Evolutionary conservation across 2,329 filamentous ascomycete genomes (phyloP).

Genomic region (Stagonosporopsis chrysanthemi): DNA sequence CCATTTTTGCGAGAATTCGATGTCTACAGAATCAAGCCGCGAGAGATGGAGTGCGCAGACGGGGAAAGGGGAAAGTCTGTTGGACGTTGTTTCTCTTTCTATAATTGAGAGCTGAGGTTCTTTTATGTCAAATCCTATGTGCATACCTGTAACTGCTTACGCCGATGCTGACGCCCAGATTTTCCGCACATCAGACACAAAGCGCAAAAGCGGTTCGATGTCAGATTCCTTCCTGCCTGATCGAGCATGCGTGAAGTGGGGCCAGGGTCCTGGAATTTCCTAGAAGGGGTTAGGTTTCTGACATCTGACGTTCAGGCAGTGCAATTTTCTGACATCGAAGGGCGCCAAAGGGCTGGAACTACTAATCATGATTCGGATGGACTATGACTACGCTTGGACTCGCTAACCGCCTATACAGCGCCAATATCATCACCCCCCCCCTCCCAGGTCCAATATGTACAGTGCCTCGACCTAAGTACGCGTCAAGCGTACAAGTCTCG

Average conservation of each 20-base stretch:
- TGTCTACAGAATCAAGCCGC: too few relatives aligned
- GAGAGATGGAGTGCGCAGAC: too few relatives aligned
- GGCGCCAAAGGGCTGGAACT: constrained; percentile 1
- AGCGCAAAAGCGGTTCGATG: neutral
- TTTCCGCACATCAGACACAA: neutral
- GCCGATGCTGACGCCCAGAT: constrained; percentile 1
- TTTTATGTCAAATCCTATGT: neutral
- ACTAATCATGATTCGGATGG: constrained; percentile 3
- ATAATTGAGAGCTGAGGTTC: neutral
- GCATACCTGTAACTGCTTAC: neutral
- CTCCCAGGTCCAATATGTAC: constrained; percentile 7
- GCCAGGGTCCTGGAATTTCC: neutral
- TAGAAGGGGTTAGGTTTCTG: neutral
- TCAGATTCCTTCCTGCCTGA: neutral
- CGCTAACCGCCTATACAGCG: neutral
- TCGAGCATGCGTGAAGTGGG: neutral
- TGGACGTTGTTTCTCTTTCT: neutral
- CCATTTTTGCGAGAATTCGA: neutral
- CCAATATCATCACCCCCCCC: neutral
- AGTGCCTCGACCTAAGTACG: constrained; percentile 1
- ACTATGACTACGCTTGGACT: constrained; percentile 8
- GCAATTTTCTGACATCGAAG: neutral
- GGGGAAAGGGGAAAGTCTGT: neutral
- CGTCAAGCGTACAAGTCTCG: constrained; percentile 13
- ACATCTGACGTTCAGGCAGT: neutral